phyloP scores from a whole-genome alignment of 352 stramenopile species.

The Blastocystis sp. region DNA sequence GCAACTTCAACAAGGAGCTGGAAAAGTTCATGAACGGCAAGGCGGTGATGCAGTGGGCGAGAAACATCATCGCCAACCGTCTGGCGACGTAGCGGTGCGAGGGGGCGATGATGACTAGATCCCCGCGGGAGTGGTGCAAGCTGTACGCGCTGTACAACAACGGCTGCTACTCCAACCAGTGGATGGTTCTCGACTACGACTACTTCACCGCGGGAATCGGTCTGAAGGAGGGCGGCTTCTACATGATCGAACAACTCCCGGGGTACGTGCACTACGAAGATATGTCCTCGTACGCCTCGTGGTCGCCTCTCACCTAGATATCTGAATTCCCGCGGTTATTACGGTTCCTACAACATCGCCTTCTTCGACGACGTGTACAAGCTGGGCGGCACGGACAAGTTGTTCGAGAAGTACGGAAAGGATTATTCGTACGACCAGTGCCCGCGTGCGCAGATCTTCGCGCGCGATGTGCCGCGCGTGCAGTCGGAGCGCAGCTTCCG shows the following conservation, averaged over 20 bases:
- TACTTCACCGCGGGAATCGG: conserved; percentile 78
- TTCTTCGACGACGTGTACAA: conserved; percentile 42
- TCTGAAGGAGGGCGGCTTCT: conserved; percentile 78
- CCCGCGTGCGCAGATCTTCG: conserved; percentile 79
- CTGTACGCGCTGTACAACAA: conserved; percentile 80
- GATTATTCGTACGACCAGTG: conserved; percentile 78
- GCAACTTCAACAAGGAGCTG: conserved; percentile 76
- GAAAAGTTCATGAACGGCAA: conserved; percentile 78
- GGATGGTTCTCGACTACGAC: conserved; percentile 81
- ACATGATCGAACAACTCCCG: conserved; percentile 79
- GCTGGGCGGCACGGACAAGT: conserved; percentile 14
- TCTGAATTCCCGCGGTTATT: conserved; percentile 80
- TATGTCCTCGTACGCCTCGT: conserved; percentile 75
- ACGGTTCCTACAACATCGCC: conserved; percentile 81
- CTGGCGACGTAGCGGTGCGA: conserved; percentile 9
- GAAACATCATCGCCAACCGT: conserved; percentile 70
- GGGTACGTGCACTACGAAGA: conserved; percentile 78
- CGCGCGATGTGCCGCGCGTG: conserved; percentile 78
- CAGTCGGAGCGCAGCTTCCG: conserved; percentile 78
- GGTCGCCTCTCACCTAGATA: not conserved
- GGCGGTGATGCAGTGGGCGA: conserved; percentile 79
- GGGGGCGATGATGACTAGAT: not conserved
- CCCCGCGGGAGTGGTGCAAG: conserved; percentile 76
- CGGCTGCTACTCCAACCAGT: conserved; percentile 83
- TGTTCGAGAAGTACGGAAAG: conserved; percentile 76